Percentiles rank a stretch among this genome's conserved stretches.
These are phyloP conservation scores for Rutstroemia sp. DNA, from an alignment of 2,329 filamentous ascomycete species.

Conservation along the genomic window DNA sequence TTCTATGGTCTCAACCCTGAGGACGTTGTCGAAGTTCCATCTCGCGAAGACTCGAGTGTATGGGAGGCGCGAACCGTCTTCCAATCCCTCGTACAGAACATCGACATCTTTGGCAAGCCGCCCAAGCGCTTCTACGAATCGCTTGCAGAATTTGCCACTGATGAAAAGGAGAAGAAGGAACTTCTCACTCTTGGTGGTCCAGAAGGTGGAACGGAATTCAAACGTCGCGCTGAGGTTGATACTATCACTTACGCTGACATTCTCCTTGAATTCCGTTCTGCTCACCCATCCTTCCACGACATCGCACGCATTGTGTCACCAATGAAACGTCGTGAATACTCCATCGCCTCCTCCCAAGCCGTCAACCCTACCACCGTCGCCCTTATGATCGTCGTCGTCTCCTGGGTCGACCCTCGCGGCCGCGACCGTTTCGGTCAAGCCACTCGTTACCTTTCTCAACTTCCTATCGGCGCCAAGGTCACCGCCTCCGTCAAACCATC, in stretches of 20 bases:
- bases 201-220: conserved; percentile 83
- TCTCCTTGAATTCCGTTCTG: conserved; percentile 81
- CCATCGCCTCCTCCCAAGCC: conserved; percentile 95
- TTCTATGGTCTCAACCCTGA: conserved; percentile 80
- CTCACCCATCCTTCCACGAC: conserved; percentile 81
- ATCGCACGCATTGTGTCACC: conserved; percentile 81
- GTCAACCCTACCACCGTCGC: conserved; percentile 85
- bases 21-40: conserved; percentile 84
- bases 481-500: conserved; percentile 95
- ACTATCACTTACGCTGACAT: conserved; percentile 87
- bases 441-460: conserved; percentile 75
- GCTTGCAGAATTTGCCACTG: conserved; percentile 75
- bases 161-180: conserved; percentile 74
- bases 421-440: conserved; percentile 89
- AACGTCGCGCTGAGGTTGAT: conserved; percentile 84
- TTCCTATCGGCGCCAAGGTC: conserved; percentile 68
- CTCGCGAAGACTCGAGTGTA: conserved; percentile 65
- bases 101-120: conserved; percentile 94
- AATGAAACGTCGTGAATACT: conserved; percentile 96
- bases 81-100: conserved; percentile 83
- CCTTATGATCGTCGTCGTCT: conserved; percentile 94
- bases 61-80: conserved; percentile 87
- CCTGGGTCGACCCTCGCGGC: conserved; percentile 85
- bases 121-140: conserved; percentile 97
- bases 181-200: conserved; percentile 69